Percentiles rank a stretch among this genome's conserved stretches.
These are phyloP conservation scores for Phellopilus nigrolimitatus DNA, from an alignment of 1,284 basidiomycete species.

Conservation along the genomic window DNA sequence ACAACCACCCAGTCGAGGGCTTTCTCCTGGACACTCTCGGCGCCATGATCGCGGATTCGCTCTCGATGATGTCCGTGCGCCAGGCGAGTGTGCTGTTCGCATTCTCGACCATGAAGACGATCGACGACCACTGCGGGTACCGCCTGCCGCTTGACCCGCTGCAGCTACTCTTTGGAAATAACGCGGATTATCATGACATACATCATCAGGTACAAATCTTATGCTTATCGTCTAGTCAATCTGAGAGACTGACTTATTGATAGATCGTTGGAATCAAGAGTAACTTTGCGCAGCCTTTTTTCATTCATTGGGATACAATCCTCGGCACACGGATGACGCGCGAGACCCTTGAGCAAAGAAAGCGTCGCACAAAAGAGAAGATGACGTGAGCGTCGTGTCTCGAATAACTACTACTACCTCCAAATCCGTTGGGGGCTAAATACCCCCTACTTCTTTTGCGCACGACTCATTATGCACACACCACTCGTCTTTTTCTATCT, in stretches of 20 bases:
- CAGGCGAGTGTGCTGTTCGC: slow-evolving; percentile 85
- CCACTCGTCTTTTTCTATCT: background rate
- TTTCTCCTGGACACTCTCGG: slow-evolving; percentile 88
- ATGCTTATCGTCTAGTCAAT: background rate
- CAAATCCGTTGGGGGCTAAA: no score
- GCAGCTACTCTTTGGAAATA: slow-evolving; percentile 87
- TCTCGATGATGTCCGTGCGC: slow-evolving; percentile 72
- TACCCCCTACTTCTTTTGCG: background rate
- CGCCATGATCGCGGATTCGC: slow-evolving; percentile 69
- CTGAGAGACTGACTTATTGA: slow-evolving; percentile 1
- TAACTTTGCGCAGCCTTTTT: slow-evolving; percentile 96
- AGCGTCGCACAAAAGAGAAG: slow-evolving; percentile 12
- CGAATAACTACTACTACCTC: no score
- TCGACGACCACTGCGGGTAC: slow-evolving; percentile 98
- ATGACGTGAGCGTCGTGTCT: background rate
- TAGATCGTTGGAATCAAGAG: slow-evolving; percentile 90
- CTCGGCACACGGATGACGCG: slow-evolving; percentile 82
- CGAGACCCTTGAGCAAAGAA: slow-evolving; percentile 53
- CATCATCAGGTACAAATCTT: slow-evolving; percentile 75
- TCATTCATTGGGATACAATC: slow-evolving; percentile 80
- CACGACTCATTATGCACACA: no score
- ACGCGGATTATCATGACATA: slow-evolving; percentile 97
- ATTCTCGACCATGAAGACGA: slow-evolving; percentile 88
- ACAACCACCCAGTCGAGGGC: slow-evolving; percentile 97
- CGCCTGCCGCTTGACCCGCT: slow-evolving; percentile 84